Evolutionary conservation across 2,329 filamentous ascomycete species (phyloP), one percentile per base, ranked within the genome.

Genomic region (Cercospora beticola): DNA sequence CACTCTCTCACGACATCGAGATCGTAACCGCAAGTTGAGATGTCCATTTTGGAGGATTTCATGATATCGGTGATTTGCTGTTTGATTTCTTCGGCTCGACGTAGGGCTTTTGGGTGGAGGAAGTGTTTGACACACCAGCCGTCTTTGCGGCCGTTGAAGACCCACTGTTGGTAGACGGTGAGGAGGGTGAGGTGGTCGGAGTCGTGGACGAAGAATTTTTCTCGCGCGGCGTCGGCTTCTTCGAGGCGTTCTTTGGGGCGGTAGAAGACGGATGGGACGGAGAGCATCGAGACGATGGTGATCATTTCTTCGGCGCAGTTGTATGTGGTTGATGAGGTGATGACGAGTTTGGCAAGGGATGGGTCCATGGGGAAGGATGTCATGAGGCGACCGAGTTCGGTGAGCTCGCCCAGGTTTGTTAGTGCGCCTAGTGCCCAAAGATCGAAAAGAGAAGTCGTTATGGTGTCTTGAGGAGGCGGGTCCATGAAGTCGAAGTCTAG

Each of bases 401-500:
- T 99, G 28, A 99, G 86, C 73, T 97, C 93, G 40, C 95, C 96
- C 16, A 98, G 86, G 74, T 99, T 97, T 78, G 97, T 93, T 12
- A 99, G 82, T 0, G 95, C 94, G 1, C 95, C 95, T 0, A 99
- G 85, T 0, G 95, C 94, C 95, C 95, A 99, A 0, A 99, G 87
- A 75, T 99, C 95, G 81, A 98, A 99, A 40, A 99, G 89, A 3
- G 94, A 97, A 0, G 95, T 99, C 0, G 93, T 94, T 73, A 99
- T 98, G 0, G 94, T 97, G 76, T 99, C 96, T 81, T 99, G 95
- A 0, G 95, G 95, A 6, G 95, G 95, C 1, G 95, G 95, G 74
- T 99, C 95, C 94, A 99, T 98, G 75, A 99, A 99, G 79, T 98
- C 93, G 77, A 99, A 99, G 79, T 99, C 94, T 0, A 99, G 82